Base-by-base conservation (phyloP, 2,329 filamentous ascomycete genomes). In the Curvularia sp. region DNA sequence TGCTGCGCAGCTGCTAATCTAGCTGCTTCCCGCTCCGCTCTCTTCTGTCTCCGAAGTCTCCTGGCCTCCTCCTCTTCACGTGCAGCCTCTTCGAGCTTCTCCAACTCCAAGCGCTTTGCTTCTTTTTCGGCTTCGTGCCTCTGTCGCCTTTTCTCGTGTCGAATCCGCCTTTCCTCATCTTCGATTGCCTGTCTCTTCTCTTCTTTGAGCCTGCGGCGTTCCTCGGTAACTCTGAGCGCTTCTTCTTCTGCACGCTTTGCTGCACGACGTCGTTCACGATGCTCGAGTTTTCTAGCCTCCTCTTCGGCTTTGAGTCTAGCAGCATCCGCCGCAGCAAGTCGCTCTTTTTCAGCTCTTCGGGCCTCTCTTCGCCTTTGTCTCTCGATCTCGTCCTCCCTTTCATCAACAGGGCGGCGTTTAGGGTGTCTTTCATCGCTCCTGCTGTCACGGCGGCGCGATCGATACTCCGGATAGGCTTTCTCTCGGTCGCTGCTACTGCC, bases 61-160 rank as follows among this genome's bases (percentile, higher is more conserved):
- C 57, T 59, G 0, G 65, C 69, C 46, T 76, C 71, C 46, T 75
- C 67, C 22, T 68, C 68, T 10, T 70, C 66, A 9, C 53, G 56
- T 35, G 64, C 62, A 30, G 57, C 53, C 55, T 60, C 57, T 28
- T 67, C 64, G 30, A 53, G 48, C 44, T 54, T 55, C 49, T 69
- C 62, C 10, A 41, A 46, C 26, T 67, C 63, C 18, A 61, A 24
- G 1, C 65, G 63, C 38, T 49, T 60, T 9, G 63, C 59, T 30
- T 70, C 68, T 35, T 65, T 69, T 50, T 71, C 69, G 7, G 69
- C 72, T 50, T 75, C 74, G 24, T 73, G 63, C 12, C 56, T 57
- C 26, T 61, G 61, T 15, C 71, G 61, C 42, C 68, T 60, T 56
- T 64, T 65, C 41, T 72, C 72, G 22, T 71, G 71, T 46, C 73